Percentiles rank a stretch among this genome's conserved stretches.
Evolutionary conservation across 1,284 basidiomycete species (phyloP).

Genomic region (Sanghuangporus baumii): DNA sequence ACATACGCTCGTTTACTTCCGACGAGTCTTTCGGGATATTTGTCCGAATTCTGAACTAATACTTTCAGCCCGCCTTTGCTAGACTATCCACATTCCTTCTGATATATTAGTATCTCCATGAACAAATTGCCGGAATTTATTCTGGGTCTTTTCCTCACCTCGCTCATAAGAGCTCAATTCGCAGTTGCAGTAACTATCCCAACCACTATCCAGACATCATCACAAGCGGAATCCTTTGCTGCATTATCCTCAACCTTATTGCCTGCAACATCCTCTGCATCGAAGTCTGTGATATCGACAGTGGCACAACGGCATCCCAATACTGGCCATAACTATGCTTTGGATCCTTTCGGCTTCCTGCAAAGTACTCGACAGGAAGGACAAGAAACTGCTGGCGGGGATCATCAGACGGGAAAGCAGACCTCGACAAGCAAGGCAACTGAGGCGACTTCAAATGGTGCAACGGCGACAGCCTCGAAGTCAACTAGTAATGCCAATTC

Average conservation of each 20-base stretch:
- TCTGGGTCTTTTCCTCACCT: neutral
- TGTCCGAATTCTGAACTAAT: no score
- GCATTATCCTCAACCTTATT: neutral
- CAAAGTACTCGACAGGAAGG: neutral
- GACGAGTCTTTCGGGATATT: no score
- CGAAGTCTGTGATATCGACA: neutral
- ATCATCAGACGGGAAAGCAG: neutral
- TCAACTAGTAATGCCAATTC: neutral
- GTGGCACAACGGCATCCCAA: neutral
- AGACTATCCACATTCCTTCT: neutral
- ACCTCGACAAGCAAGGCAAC: neutral
- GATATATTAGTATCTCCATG: neutral
- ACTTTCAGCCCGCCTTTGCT: neutral
- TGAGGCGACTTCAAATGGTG: neutral
- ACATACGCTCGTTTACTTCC: neutral
- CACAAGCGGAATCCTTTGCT: neutral
- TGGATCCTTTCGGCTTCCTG: conserved; percentile 15
- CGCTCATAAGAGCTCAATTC: neutral
- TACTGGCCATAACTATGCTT: neutral
- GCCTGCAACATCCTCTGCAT: neutral
- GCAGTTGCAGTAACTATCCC: neutral
- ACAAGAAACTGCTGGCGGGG: neutral
- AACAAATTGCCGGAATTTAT: neutral
- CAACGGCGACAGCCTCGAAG: neutral
- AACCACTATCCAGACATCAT: neutral